Base-by-base conservation (phyloP, 306 rosid genomes). In the Sindora glabra region DNA sequence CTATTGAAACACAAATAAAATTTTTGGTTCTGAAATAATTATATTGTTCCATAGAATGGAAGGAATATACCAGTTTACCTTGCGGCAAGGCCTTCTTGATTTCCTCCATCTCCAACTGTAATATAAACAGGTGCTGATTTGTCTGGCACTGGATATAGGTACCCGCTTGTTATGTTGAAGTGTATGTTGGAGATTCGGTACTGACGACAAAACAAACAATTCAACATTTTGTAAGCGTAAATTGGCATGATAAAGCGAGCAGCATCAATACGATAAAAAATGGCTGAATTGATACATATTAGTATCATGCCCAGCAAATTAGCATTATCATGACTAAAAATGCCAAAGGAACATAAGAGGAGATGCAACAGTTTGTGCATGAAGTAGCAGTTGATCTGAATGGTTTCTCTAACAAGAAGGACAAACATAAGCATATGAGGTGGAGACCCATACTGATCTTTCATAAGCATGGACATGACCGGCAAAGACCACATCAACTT, bases 381-480 rank as follows among this genome's bases (percentile, higher is more conserved):
- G n/a, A n/a, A n/a, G n/a, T n/a, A n/a, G n/a, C n/a, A n/a, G n/a
- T n/a, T n/a, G n/a, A n/a, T n/a, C n/a, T n/a, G n/a, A n/a, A n/a
- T n/a, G n/a, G n/a, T n/a, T n/a, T n/a, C n/a, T n/a, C n/a, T n/a
- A n/a, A n/a, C n/a, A n/a, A n/a, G n/a, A 7, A 34, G 30, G 19
- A 76, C 19, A 15, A 23, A 49, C 62, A 53, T 42, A 22, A 47
- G 10, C 30, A 51, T 46, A 32, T 49, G 16, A 21, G 27, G 59
- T 30, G 17, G 48, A 64, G 61, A 51, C 63, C 58, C 87, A 56
- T 86, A 94, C 99, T 1, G 99, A 94, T 89, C 99, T 83, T 81
- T 94, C 99, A 59, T 94, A 94, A 24, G 97, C 99, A 77, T 94
- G 99, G 58, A 94, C 99, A 69, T 94, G 99, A 30, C 99, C 99